Evolutionary conservation across 495 filamentous ascomycete genomes (phyloP).

Genomic region (Hyaloscypha variabilis): DNA sequence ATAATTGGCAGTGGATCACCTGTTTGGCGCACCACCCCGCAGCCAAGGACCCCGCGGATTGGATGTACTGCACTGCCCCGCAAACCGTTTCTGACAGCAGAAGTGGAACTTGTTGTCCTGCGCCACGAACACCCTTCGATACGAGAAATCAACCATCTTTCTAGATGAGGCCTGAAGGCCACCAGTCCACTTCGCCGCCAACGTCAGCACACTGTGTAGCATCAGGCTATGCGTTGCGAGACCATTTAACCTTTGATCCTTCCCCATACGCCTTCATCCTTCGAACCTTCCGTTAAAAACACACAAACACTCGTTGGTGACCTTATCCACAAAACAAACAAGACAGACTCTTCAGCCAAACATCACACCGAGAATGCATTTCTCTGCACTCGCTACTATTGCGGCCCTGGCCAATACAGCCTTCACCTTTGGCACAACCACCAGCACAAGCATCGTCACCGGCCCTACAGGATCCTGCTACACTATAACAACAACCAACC

Average conservation of each 20-base stretch:
- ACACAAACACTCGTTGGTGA: not conserved
- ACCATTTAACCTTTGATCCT: not conserved
- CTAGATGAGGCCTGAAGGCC: not conserved
- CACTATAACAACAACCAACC: conserved; percentile 4
- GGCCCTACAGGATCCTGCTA: conserved; percentile 1
- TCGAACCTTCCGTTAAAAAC: not conserved
- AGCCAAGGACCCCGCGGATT: not conserved
- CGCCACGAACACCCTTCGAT: not conserved
- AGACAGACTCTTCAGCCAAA: not conserved
- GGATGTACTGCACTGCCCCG: not conserved
- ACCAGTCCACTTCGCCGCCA: not conserved
- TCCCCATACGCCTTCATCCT: not conserved
- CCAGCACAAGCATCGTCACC: not conserved
- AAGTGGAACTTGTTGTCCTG: not conserved
- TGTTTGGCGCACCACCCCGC: not conserved
- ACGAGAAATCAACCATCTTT: not conserved
- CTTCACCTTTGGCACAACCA: not conserved
- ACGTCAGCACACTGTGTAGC: not conserved
- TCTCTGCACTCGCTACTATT: conserved; percentile 6
- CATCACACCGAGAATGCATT: not conserved
- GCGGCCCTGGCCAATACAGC: not conserved
- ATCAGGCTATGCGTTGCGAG: not conserved
- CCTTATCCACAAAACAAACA: not conserved
- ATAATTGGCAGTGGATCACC: not conserved
- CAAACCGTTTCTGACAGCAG: not conserved